phyloP scores from a whole-genome alignment of 345 rosid species.

The Orychophragmus violaceus region DNA sequence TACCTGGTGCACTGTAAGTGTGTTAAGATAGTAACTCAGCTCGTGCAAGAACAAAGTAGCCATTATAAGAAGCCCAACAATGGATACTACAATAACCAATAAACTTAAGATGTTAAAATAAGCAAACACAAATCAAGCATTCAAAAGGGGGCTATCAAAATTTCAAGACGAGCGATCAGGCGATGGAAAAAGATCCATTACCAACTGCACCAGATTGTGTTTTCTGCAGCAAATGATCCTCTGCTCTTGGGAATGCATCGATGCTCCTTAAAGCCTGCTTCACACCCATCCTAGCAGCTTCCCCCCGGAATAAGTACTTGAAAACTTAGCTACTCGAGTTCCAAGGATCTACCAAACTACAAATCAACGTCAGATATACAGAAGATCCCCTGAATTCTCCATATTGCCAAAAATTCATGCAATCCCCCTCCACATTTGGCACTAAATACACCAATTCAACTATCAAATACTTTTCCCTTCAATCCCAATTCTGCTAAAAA shows the following conservation, averaged over 20 bases:
- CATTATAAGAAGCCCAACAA: constrained; percentile 78
- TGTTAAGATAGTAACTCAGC: constrained; percentile 72
- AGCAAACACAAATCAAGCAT: not conserved
- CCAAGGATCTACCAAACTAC: not conserved
- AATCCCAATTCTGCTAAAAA: not conserved
- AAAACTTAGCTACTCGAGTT: not conserved
- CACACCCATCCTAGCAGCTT: constrained; percentile 52
- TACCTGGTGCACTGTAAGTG: constrained; percentile 90
- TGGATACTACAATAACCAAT: constrained; percentile 52
- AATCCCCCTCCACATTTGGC: not conserved
- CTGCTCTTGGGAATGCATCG: constrained; percentile 96
- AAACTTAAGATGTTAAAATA: not conserved
- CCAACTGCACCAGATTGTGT: constrained; percentile 96
- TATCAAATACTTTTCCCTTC: not conserved
- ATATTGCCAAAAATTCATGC: not conserved
- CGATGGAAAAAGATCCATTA: constrained; percentile 6
- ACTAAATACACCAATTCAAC: not conserved
- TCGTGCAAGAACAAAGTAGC: constrained; percentile 85
- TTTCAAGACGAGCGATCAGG: too few relatives aligned
- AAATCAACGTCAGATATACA: not conserved
- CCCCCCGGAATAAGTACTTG: not conserved
- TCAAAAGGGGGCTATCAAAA: not conserved
- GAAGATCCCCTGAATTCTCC: not conserved
- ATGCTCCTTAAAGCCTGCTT: constrained; percentile 78
- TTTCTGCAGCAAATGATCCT: constrained; percentile 88